Evolutionary conservation across 225 moss, liverwort and hornwort species (phyloP).

Genomic region (Bryum argenteum): DNA sequence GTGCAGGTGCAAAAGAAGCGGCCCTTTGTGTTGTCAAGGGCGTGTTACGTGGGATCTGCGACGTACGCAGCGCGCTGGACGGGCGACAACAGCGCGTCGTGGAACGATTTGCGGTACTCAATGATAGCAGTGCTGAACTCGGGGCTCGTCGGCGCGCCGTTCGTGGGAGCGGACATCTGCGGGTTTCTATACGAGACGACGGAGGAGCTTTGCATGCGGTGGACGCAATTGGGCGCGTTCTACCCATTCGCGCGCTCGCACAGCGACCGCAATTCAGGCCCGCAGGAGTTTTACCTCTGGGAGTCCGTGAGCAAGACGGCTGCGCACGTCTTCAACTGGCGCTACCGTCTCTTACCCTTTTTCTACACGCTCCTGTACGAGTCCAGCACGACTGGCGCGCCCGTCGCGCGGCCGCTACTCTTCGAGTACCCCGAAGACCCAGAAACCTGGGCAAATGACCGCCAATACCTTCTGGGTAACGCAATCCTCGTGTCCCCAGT

Average conservation of each 20-base stretch:
- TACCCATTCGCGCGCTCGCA: slow-evolving; percentile 82
- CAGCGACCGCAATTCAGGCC: slow-evolving; percentile 35
- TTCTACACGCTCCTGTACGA: slow-evolving; percentile 72
- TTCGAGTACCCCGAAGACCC: slow-evolving; percentile 64
- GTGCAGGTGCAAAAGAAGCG: slow-evolving; percentile 44
- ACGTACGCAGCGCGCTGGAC: slow-evolving; percentile 71
- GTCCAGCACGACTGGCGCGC: slow-evolving; percentile 46
- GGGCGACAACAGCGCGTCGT: slow-evolving; percentile 73
- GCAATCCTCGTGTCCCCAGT: slow-evolving; percentile 71
- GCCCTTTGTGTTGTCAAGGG: slow-evolving; percentile 66
- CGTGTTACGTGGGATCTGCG: slow-evolving; percentile 64
- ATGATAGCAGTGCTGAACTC: slow-evolving; percentile 54
- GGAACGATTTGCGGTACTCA: slow-evolving; percentile 56
- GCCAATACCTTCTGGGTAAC: slow-evolving; percentile 70
- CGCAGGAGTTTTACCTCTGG: slow-evolving; percentile 79
- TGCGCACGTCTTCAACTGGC: slow-evolving; percentile 45
- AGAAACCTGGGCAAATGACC: slow-evolving; percentile 41
- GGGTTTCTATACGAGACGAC: slow-evolving; percentile 54
- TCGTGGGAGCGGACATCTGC: slow-evolving; percentile 78
- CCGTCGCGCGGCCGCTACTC: slow-evolving; percentile 71
- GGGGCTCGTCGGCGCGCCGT: slow-evolving; percentile 62
- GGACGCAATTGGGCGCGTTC: slow-evolving; percentile 83
- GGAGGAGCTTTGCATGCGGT: slow-evolving; percentile 76
- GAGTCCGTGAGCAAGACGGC: slow-evolving; percentile 58
- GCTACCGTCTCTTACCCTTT: slow-evolving; percentile 76